A percentile compares a stretch with the other conserved stretches of the same genome.
Conservation (phyloP, 2,329 filamentous ascomycete genomes). For the Ceratocystis variospora region DNA sequence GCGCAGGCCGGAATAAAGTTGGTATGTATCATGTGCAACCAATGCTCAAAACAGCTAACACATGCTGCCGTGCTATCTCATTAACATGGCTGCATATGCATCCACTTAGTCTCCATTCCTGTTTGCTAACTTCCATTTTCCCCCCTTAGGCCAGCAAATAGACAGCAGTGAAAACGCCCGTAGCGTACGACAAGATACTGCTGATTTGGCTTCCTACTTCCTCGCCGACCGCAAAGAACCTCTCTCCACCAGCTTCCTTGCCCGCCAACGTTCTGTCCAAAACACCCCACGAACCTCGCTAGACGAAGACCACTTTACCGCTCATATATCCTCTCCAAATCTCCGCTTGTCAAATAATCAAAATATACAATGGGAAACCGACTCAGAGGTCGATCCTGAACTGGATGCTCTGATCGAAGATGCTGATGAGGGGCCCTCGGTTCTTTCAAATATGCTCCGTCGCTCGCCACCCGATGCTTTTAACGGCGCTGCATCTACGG, state of each 20-base stretch:
- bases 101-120: background rate
- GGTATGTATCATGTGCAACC: constrained; percentile 36
- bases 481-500: constrained; percentile 10
- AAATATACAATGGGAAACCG: constrained; percentile 11
- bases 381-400: constrained; percentile 10
- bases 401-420: constrained; percentile 18
- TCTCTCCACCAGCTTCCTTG: constrained; percentile 21
- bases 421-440: constrained; percentile 29
- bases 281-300: constrained; percentile 22
- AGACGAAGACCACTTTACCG: constrained; percentile 21
- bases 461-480: constrained; percentile 34
- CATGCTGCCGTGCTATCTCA: background rate
- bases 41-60: background rate
- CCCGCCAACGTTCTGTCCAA: constrained; percentile 27
- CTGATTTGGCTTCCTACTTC: constrained; percentile 71
- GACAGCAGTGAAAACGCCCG: constrained; percentile 63
- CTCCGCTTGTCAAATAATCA: background rate
- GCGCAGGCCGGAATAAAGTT: constrained; percentile 45
- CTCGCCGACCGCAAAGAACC: constrained; percentile 47
- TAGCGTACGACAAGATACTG: constrained; percentile 72
- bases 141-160: constrained; percentile 29
- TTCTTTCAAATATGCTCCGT: constrained; percentile 38
- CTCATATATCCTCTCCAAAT: constrained; percentile 6
- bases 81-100: constrained; percentile 1
- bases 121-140: background rate